These are phyloP conservation scores for Arthromyces matolae DNA, from an alignment of 768 basidiomycete genomes.

Conservation along the genomic window DNA sequence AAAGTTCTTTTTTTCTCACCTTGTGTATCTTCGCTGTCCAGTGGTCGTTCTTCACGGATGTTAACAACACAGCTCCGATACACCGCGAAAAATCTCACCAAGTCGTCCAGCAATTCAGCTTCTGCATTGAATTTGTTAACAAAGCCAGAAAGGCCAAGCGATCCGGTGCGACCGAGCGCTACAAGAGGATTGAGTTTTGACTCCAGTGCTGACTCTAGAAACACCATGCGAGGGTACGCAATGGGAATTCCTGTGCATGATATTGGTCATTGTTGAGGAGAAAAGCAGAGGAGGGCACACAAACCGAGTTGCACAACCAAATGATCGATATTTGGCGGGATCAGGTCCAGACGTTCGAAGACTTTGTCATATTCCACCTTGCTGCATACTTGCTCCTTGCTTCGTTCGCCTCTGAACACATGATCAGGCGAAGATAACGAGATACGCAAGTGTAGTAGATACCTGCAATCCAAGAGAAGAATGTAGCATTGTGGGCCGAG, in stretches of 20 bases:
- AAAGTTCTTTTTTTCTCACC: conserved; percentile 30
- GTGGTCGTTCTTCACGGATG: conserved; percentile 67
- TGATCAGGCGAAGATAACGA: neutral
- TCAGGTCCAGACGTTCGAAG: conserved; percentile 54
- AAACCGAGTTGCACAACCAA: conserved; percentile 77
- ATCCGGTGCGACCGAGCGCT: conserved; percentile 64
- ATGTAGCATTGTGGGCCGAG: conserved; percentile 77
- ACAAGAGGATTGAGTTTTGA: conserved; percentile 84
- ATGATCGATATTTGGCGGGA: conserved; percentile 75
- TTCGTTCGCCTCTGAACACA: conserved; percentile 72
- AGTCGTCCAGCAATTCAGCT: conserved; percentile 90
- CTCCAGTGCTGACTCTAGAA: conserved; percentile 75
- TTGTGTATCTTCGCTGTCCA: conserved; percentile 85
- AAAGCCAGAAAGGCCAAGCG: conserved; percentile 69
- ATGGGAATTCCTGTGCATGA: conserved; percentile 69
- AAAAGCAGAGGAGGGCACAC: neutral
- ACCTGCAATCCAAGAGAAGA: conserved; percentile 82
- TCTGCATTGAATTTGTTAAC: conserved; percentile 91
- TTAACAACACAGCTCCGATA: neutral
- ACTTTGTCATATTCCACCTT: conserved; percentile 65
- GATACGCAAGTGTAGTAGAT: neutral
- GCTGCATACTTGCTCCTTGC: conserved; percentile 78
- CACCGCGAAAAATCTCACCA: conserved; percentile 41
- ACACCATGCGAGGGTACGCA: conserved; percentile 92
- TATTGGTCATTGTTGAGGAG: too few species aligned